These are phyloP conservation scores for Pseudogymnoascus sp. DNA, from an alignment of 2,329 filamentous ascomycete genomes.

Conservation along the genomic window DNA sequence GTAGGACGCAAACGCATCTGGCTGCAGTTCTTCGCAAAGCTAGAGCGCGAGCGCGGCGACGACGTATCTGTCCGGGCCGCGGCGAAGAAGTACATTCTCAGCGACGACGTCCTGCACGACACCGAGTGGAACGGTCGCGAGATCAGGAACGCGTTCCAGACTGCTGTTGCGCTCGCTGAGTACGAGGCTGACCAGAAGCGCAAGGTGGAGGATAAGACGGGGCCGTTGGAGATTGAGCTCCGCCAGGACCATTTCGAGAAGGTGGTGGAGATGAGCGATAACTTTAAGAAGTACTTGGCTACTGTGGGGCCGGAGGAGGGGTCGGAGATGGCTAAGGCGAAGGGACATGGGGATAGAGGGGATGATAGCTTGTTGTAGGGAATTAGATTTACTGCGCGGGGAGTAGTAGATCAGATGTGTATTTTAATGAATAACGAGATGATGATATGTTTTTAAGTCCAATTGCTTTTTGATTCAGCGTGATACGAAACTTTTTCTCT, in stretches of 20 bases:
- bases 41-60: slow-evolving; percentile 16
- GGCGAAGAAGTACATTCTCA: slow-evolving; percentile 17
- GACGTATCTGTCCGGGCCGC: slow-evolving; percentile 11
- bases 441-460: background rate
- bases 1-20: slow-evolving; percentile 24
- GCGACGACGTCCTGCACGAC: slow-evolving; percentile 15
- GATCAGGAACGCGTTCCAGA: slow-evolving; percentile 23
- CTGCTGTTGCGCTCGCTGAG: slow-evolving; percentile 19
- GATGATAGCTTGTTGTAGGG: slow-evolving; percentile 16
- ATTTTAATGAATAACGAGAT: background rate
- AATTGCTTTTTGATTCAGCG: slow-evolving; percentile 2
- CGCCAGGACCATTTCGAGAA: slow-evolving; percentile 19
- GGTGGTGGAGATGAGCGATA: slow-evolving; percentile 17
- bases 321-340: background rate
- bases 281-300: slow-evolving; percentile 18
- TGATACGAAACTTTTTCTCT: slow-evolving; percentile 1
- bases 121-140: slow-evolving; percentile 23
- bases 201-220: background rate
- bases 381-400: background rate
- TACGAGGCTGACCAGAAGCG: slow-evolving; percentile 16
- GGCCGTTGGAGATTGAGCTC: slow-evolving; percentile 9
- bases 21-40: slow-evolving; percentile 20
- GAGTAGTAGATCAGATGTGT: background rate
- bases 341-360: slow-evolving; percentile 16
- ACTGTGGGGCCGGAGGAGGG: slow-evolving; percentile 11